Evolutionary conservation across 257 asterid genomes (phyloP), one percentile per base, ranked within the genome.

Genomic region (Scutellaria minor): DNA sequence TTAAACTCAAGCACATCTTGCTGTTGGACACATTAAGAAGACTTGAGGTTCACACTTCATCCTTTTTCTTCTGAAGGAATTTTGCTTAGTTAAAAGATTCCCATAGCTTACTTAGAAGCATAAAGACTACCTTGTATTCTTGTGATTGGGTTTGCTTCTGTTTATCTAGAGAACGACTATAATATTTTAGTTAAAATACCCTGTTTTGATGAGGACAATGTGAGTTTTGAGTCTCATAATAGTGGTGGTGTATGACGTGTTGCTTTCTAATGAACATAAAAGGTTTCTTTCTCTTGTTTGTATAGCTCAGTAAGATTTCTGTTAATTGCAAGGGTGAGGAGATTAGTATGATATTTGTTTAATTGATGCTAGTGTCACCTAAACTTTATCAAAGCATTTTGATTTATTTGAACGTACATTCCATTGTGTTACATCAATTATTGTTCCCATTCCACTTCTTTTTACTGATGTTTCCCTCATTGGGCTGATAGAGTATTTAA

Each of bases 21-120:
- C 82, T 95, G 74, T 88, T 95, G 64, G 99, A 92, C 76, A 90
- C 96, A 62, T 77, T 95, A 77, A 86, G 99, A 74, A 92, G 92
- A 74, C 81, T 95, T 73, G 99, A 95, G 99, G 99, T 91, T 78
- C 40, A 48, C 65, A 48, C 61, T 78, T 68, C 64, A 66, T 51
- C 70, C 76, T 69, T 76, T 63, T 27, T 14, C 72, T 71, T 79
- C 59, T 74, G 77, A 64, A 68, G 48, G 53, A 75, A 54, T 64
- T 82, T 52, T 62, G 56, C 72, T 75, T 60, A 22, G 3, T 63
- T 64, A 63, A 35, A 76, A 52, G 11, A 60, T 51, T 59, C 20
- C 37, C 15, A 40, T 44, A 64, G 67, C 66, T 60, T 59, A 39
- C 66, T 60, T 59, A 39, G 14, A 47, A 56, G 27, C 63, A 20